Base-by-base conservation (phyloP, 495 filamentous ascomycete genomes). In the Penicillium fimorum region DNA sequence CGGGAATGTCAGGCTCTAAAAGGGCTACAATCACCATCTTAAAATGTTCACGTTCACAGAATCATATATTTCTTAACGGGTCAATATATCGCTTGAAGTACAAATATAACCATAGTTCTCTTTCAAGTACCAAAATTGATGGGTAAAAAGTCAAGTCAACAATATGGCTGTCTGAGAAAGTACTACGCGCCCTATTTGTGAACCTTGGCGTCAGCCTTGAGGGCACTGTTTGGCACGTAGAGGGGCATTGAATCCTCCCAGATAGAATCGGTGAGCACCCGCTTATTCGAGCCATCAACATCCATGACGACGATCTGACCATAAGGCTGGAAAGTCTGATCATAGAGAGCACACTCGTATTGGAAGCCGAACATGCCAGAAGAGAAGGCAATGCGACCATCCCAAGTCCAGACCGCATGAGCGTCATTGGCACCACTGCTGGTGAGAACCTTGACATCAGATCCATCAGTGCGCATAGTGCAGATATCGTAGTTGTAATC, bases 211-310 rank as follows among this genome's bases (percentile, higher is more conserved):
- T 17, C 8, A 38, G n/a, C 15, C 15, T 38, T 17, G 35, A 38
- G n/a, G 35, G 35, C 35, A 38, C 35, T 38, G 35, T 38, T 38
- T n/a, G 35, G 35, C n/a, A 38, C 35, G n/a, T 38, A 71, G 2
- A 71, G 17, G 5, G 69, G 66, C 69, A 72, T 74, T 0, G 67
- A 68, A 30, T 73, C 69, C 51, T 70, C 70, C 70, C 70, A 71
- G n/a, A 70, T 63, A 1, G 60, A 64, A 30, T 74, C 60, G 9
- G 68, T 71, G 30, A 72, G 32, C 2, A 68, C 35, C 17, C 45
- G 48, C 61, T 67, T 72, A 44, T 74, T 70, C 5, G 58, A 50
- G 0, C 70, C 65, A 59, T 71, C 66, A 0, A 58, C 55, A 55
- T 74, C 55, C 68, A 72, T 72, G 12, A 68, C 52, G 44, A 71